Conservation (phyloP, 2,329 filamentous ascomycete genomes). For the Fusarium mangiferae region DNA sequence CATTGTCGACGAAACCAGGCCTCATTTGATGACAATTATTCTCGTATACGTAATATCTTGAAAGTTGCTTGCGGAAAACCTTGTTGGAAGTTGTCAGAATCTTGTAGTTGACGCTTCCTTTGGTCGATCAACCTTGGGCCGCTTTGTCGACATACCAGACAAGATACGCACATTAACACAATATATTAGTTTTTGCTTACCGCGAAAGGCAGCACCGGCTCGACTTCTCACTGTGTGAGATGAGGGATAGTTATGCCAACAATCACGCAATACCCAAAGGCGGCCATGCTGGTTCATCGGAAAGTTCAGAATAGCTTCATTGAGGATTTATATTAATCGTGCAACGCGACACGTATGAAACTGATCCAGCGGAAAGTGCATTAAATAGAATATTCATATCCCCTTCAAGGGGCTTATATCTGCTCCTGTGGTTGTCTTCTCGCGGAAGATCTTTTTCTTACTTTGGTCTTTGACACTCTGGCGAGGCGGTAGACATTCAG, state of each 20-base stretch:
- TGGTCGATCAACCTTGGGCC: background rate
- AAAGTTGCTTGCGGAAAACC: too few relatives aligned
- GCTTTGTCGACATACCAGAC: background rate
- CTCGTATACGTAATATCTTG: fast-evolving
- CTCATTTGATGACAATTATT: too few relatives aligned
- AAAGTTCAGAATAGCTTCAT: background rate
- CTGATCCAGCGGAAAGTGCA: background rate
- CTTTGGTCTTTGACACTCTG: slow-evolving; percentile 4
- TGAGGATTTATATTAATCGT: background rate
- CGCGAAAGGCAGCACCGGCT: too few relatives aligned
- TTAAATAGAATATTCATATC: background rate
- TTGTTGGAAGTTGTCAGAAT: background rate
- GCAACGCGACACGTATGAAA: fast-evolving
- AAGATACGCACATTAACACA: background rate
- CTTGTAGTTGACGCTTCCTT: background rate
- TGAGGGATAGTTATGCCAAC: fast-evolving
- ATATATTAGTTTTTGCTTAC: background rate
- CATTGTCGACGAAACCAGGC: too few relatives aligned
- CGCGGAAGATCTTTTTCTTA: background rate
- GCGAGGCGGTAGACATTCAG: slow-evolving; percentile 33
- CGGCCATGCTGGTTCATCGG: too few relatives aligned
- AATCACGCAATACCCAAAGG: background rate
- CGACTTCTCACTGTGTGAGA: too few relatives aligned
- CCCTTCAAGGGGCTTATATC: background rate
- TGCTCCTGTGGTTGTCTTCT: background rate